These are phyloP conservation scores for Trypanosoma cruzi DNA, from an alignment of 208 protist species.

Conservation along the genomic window DNA sequence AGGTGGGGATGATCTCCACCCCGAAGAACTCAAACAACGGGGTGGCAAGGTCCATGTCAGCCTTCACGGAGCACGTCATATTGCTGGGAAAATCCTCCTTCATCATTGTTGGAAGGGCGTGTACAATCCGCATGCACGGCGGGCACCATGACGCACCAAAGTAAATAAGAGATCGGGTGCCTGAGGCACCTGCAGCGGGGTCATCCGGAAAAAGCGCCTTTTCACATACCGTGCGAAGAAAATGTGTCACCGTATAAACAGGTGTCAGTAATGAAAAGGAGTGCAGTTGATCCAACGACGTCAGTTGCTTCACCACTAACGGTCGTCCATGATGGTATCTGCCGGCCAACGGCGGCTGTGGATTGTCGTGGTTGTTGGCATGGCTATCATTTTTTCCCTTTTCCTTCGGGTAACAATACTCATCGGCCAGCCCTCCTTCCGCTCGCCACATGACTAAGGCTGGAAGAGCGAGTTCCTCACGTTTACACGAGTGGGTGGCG, in stretches of 20 bases:
- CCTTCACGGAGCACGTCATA: conserved; percentile 61
- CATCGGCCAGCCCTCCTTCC: conserved; percentile 35
- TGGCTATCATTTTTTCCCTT: not conserved
- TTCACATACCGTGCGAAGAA: conserved; percentile 46
- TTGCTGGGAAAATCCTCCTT: conserved; percentile 38
- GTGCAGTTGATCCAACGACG: conserved; percentile 61
- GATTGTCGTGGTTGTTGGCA: not conserved
- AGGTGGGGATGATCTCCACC: conserved; percentile 79
- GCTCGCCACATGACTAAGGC: conserved; percentile 25
- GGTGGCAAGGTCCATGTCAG: conserved; percentile 80
- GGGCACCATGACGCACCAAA: conserved; percentile 88
- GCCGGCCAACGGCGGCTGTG: no score
- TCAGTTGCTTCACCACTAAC: conserved; percentile 72
- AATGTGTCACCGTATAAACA: conserved; percentile 68
- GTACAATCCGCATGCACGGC: conserved; percentile 80
- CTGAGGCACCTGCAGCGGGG: not conserved
- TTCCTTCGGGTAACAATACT: conserved; percentile 26
- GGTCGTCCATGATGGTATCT: conserved; percentile 32
- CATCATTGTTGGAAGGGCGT: conserved; percentile 55
- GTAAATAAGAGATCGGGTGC: conserved; percentile 49
- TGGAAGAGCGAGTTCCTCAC: conserved; percentile 19
- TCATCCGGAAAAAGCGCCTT: conserved; percentile 26
- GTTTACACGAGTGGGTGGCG: not conserved
- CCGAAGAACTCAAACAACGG: conserved; percentile 73
- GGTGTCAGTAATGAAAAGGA: conserved; percentile 58